phyloP scores from a whole-genome alignment of 1,284 basidiomycete genomes.

The Sphaerobolus stellatus region DNA sequence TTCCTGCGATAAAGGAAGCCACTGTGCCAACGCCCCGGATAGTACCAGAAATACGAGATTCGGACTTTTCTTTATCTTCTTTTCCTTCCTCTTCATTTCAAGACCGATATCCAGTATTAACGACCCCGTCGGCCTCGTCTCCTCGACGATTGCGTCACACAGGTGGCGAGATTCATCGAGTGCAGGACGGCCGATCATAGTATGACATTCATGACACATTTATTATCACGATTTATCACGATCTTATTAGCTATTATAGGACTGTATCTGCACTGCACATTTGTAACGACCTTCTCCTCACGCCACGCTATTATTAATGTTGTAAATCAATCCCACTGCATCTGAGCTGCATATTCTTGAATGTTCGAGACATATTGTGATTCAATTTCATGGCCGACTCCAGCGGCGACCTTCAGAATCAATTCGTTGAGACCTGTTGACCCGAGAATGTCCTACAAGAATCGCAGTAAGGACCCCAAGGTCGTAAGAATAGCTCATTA shows the following conservation, averaged over 20 bases:
- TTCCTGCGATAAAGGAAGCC: too few species aligned
- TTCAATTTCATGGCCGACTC: constrained; percentile 66
- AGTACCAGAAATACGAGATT: too few species aligned
- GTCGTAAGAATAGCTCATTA: not conserved
- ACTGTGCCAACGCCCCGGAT: too few species aligned
- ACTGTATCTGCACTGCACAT: too few species aligned
- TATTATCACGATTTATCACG: too few species aligned
- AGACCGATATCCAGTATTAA: not conserved
- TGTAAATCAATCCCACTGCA: constrained; percentile 83
- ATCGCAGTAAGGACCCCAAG: not conserved
- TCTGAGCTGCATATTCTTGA: constrained; percentile 68
- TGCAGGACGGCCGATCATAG: not conserved
- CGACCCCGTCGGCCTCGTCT: not conserved
- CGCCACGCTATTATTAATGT: too few species aligned
- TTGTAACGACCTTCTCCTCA: too few species aligned
- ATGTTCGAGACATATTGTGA: constrained; percentile 82
- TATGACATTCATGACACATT: not conserved
- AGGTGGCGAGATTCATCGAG: not conserved
- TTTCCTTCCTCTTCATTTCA: too few species aligned
- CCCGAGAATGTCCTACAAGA: constrained; percentile 75
- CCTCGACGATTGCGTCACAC: constrained; percentile 6
- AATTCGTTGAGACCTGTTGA: constrained; percentile 86
- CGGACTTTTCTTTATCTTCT: too few species aligned
- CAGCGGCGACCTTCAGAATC: constrained; percentile 85
- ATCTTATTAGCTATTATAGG: too few species aligned